Evolutionary conservation across 257 asterid genomes (phyloP), one percentile per base, ranked within the genome.

Genomic region (Forsythia viridissima): DNA sequence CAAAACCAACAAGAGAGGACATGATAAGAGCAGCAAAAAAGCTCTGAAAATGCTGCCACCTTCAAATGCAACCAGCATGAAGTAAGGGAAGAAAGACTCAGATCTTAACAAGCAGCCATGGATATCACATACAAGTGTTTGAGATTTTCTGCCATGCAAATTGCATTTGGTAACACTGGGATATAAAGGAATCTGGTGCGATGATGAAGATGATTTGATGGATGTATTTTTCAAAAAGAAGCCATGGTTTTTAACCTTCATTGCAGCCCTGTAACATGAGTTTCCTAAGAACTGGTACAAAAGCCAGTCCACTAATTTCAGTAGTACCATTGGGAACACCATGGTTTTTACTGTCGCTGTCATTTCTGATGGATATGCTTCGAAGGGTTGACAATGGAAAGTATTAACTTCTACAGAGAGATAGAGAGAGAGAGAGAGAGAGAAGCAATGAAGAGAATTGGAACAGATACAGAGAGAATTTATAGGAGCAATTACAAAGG

Each of bases 11-110:
- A 91, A 21, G 6, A 94, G 6, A 0, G 99, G 97, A 36, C 73
- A 88, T 0, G 96, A 89, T 0, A 93, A 16, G 48, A 94, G 93
- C 34, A 94, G 88, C 13, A 93, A 65, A 0, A 94, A 77, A 1
- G 99, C 96, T 20, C 99, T 79, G 30, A 88, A 8, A 66, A 93
- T 83, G 89, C 97, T 74, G 36, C 99, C 99, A 52, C 93, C 98
- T 84, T 94, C 99, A 44, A 94, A 93, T 10, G 99, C 96, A 37
- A 94, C 93, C 1, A 94, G 88, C 99, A 94, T 94, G 91, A 94
- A 93, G 87, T 84, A 94, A 18, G 99, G 99, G 51, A 93, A 94
- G 80, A 93, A 91, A 0, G 97, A 90, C 6, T 51, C 76, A 2
- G 97, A 77, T 66, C 89, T 79, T 0, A 94, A 78, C 59, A 93